Evolutionary conservation across 2,329 filamentous ascomycete genomes (phyloP), one percentile per base, ranked within the genome.

Genomic region (Diaporthe batatas): DNA sequence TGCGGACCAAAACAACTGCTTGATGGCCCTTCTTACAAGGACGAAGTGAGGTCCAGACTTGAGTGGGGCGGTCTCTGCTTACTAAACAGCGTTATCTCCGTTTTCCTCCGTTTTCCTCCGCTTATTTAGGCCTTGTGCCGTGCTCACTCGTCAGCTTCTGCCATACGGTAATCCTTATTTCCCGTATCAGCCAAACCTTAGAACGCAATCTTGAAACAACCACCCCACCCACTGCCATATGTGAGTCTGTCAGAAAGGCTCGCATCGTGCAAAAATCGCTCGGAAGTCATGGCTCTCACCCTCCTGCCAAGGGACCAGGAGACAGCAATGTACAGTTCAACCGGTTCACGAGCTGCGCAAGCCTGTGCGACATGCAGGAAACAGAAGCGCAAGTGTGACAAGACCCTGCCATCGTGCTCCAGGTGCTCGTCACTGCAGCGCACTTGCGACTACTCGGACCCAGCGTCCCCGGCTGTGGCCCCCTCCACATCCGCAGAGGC

Each of bases 341-440:
- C 29, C 47, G 5, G 32, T 47, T 53, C 75, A 53, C 72, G 71
- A 29, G 77, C 77, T 18, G 44, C 51, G 29, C 77, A 77, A 59
- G 77, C 78, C 6, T 79, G 78, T 74, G 51, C 75, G 53, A 73
- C 76, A 70, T 76, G 76, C 68, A 74, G 76, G 64, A 84, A 82
- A 74, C 84, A 88, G 77, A 89, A 89, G 79, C 81, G 87, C 55
- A 86, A 83, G 80, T 89, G 87, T 77, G 84, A 86, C 81, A 89
- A 88, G 78, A 76, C 75, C 6, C 75, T 88, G 1, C 87, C 87
- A 18, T 77, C 79, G 21, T 89, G 87, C 77, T 79, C 81, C 2
- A 80, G 88, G 5, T 89, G 87, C 77, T 76, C 76, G 25, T 80
- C 85, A 14, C 83, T 85, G 80, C 79, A 79, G 44, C 80, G 84